Evolutionary conservation across 2,329 filamentous ascomycete species (phyloP), one percentile per base, ranked within the genome.

Genomic region (Calonectria pauciramosa): DNA sequence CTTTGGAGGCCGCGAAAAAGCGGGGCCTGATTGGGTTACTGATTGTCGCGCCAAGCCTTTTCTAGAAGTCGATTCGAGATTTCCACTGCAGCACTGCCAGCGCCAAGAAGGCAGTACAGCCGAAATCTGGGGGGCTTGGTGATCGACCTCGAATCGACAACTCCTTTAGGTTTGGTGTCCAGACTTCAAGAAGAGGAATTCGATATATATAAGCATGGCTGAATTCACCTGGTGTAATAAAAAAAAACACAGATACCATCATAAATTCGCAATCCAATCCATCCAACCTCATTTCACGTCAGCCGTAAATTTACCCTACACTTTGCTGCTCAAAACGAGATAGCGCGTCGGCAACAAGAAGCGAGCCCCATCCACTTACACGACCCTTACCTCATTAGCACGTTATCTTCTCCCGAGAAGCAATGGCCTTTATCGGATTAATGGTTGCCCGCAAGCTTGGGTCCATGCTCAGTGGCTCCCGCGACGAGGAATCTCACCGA

Each of bases 391-490:
- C 44, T 47, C 44, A 47, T 47, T 47, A 23, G n/a, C 9, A 20
- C n/a, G 44, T 47, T 47, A 47, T 47, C n/a, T 47, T 6, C 10
- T 23, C 9, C 10, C 44, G n/a, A n/a, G 20, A 13, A 47, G 44
- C 44, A n/a, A 81, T 81, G 79, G 77, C 75, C 71, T 67, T 80
- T 18, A 70, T 81, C 36, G 67, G 69, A 3, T 71, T 54, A 16
- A 28, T 81, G 1, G 20, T 77, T 18, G 11, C 52, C 20, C 34
- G 11, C 18, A 34, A 41, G 23, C 47, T 73, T 13, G 66, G 59
- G 26, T n/a, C 71, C 41, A 32, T 70, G 20, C 16, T 68, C 34
- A 68, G 73, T 16, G 67, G 73, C 23, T 68, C 76, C 20, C 49
- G 67, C 1, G 34, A 69, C 14, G 54, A 73, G 11, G 63, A 67